Conservation (phyloP, 2,329 filamentous ascomycete genomes). For the Alternaria metachromatica region DNA sequence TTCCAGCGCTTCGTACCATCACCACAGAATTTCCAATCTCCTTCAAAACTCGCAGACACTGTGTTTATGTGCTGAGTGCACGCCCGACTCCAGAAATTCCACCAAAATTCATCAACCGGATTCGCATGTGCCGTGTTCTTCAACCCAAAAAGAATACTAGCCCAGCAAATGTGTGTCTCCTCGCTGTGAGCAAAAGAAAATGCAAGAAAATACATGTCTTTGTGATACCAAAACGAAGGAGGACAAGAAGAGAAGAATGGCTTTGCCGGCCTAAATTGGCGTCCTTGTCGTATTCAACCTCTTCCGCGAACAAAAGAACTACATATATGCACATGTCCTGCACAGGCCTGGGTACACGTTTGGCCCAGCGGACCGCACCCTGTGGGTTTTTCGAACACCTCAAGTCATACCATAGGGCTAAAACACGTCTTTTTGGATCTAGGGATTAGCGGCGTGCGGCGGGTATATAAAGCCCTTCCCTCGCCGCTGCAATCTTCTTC, state of each 20-base stretch:
- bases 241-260: background rate
- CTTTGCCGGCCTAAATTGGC: background rate
- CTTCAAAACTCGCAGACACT: background rate
- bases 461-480: background rate
- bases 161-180: background rate
- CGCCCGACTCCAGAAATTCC: background rate
- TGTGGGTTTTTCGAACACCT: background rate
- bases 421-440: background rate
- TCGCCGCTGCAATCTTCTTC: background rate
- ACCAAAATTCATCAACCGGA: background rate
- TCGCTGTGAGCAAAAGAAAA: background rate
- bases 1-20: no score
- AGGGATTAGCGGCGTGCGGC: no score
- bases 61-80: background rate
- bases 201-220: background rate
- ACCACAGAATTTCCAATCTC: fast-evolving
- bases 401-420: fast-evolving
- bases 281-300: background rate
- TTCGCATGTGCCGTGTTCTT: background rate
- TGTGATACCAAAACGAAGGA: background rate
- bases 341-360: background rate
- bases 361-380: fast-evolving
- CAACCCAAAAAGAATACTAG: background rate
- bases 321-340: background rate
- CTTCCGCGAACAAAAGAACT: background rate